Evolutionary conservation across 352 stramenopile genomes (phyloP), one percentile per base, ranked within the genome.

Genomic region (Globisporangium canariense): DNA sequence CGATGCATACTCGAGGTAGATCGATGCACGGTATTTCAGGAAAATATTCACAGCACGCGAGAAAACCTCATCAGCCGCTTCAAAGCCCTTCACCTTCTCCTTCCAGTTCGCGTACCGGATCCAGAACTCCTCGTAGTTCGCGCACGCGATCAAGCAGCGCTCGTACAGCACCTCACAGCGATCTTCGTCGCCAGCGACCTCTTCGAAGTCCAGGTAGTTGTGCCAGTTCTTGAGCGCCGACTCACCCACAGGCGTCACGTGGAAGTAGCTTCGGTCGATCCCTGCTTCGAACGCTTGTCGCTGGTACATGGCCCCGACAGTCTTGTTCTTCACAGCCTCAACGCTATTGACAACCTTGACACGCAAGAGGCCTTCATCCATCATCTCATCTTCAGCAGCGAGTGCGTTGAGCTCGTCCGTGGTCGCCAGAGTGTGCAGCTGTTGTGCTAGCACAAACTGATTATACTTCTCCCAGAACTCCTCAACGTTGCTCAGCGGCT

Each of bases 391-490:
- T 28, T 82, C 79, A 0, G 68, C 77, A 28, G 74, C 74, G 50
- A 93, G 74, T 16, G 70, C 72, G 28, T 81, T 79, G 34, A 89
- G 75, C 36, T 93, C 84, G 34, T 91, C 81, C 7, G 65, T 59
- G 20, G 81, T 90, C 25, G 81, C 84, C 18, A 93, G 57, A 20
- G 75, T 77, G 61, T 74, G 70, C 46, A 93, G 60, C 59, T 88
- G 81, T 66, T 93, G 84, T 4, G 82, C 82, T 20, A 93, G 59
- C 22, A 93, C 82, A 68, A 91, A 93, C 59, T 91, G 81, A 66
- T 93, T 93, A 69, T 93, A 93, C 60, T 90, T 91, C 43, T 93
- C 84, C 84, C 84, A 93, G 22, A 93, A 91, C 52, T 93, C 84
- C 18, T 90, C 84, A 40, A 93, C 64, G 66, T 93, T 93, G 46